Base-by-base conservation (phyloP, 495 filamentous ascomycete genomes). In the Penicillium canescens region DNA sequence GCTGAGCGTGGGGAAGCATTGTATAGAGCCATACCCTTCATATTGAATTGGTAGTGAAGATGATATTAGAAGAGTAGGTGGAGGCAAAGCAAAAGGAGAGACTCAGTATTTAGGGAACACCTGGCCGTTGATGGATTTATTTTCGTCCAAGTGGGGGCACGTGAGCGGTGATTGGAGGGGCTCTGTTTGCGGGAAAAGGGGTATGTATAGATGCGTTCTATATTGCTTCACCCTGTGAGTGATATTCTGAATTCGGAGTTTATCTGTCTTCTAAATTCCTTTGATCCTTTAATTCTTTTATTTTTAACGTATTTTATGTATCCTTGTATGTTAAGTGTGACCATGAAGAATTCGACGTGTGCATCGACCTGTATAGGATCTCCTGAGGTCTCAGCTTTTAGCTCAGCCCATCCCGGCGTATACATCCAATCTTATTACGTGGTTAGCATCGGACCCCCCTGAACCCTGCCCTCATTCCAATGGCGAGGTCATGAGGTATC, bases 1-100 rank as follows among this genome's bases (percentile, higher is more conserved):
- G 58, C 43, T 23, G 28, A 59, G 34, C 28, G 45, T 41, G 41
- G 40, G 14, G 34, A 39, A 26, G 45, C 44, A 44, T 42, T 50
- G 63, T 42, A 26, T 42, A 50, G 42, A 46, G 24, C 58, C 79
- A 60, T 74, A 80, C 79, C 79, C 70, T 82, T 82, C 79, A 81
- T 81, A 52, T 57, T 72, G 60, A 59, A 61, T 60, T 55, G 51
- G 54, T 42, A 42, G 24, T 36, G 46, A 16, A 52, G 35, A 51
- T 40, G 24, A 50, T 42, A 46, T 36, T 28, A 56, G 51, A 49
- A 12, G 53, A 59, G 57, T 33, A 23, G 37, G 42, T 20, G 21
- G 49, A 54, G 46, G 42, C 45, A 53, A 44, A 39, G 38, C 34
- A 54, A 56, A 50, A 53, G 41, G 46, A 59, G 47, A 50, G 48